Percentiles rank a stretch among this genome's conserved stretches.
These are phyloP conservation scores for Talaromyces sp. DNA, from an alignment of 2,329 filamentous ascomycete genomes.

Conservation along the genomic window DNA sequence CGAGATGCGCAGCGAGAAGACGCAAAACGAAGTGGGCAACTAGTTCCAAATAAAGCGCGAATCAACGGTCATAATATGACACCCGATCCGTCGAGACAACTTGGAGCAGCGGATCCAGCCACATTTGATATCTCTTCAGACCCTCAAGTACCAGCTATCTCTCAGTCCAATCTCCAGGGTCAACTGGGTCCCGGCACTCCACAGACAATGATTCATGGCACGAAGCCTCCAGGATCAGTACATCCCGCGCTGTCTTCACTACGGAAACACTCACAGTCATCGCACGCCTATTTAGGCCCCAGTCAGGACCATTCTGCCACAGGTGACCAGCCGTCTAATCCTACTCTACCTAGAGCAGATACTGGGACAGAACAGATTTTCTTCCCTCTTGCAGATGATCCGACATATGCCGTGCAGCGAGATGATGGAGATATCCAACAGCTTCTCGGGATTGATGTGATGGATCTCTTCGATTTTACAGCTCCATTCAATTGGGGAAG, in stretches of 20 bases:
- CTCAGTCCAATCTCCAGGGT: too few relatives aligned
- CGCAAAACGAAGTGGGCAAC: background rate
- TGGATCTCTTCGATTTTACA: conserved; percentile 13
- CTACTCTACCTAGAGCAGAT: background rate
- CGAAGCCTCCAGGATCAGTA: too few relatives aligned
- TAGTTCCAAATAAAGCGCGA: background rate
- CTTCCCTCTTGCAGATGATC: conserved; percentile 14
- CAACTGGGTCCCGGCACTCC: too few relatives aligned
- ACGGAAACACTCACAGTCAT: too few relatives aligned
- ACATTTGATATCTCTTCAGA: background rate
- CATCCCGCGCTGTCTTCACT: too few relatives aligned
- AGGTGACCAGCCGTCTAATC: background rate
- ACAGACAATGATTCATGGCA: too few relatives aligned
- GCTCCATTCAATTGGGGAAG: too few relatives aligned
- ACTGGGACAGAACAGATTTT: background rate
- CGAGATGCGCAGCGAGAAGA: background rate
- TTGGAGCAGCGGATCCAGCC: too few relatives aligned
- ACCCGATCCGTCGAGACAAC: too few relatives aligned
- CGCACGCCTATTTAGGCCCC: background rate
- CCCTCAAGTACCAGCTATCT: too few relatives aligned
- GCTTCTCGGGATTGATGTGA: conserved; percentile 14
- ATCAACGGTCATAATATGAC: too few relatives aligned
- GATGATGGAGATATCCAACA: background rate
- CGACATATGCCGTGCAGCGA: background rate
- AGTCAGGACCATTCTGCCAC: background rate